Conservation (phyloP, 2,329 filamentous ascomycete species). For the Leptodontidium sp. region DNA sequence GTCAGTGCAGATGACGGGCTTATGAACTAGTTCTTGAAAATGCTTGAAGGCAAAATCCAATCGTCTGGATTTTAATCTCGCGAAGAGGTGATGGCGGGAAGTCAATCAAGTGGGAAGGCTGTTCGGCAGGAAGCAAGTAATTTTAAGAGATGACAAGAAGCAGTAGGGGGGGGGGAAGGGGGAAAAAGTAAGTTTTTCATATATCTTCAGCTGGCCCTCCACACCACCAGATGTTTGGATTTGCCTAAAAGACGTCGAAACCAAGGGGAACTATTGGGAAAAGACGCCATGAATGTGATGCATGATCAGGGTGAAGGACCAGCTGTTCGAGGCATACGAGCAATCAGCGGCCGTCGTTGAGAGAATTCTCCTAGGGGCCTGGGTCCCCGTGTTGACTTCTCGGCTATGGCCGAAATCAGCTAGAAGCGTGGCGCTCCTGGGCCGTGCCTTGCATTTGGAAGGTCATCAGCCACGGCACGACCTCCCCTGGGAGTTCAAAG, state of each 20-base stretch:
- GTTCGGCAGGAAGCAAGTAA: not conserved
- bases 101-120: conserved; percentile 1
- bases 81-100: conserved; percentile 2
- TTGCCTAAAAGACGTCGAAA: not conserved
- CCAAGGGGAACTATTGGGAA: not conserved
- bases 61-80: not conserved
- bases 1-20: conserved; percentile 9
- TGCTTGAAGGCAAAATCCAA: not conserved
- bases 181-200: conserved; percentile 10
- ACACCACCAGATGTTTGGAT: not conserved
- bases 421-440: conserved; percentile 4
- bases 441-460: conserved; percentile 16
- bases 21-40: conserved; percentile 2
- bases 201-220: conserved; percentile 7
- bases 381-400: conserved; percentile 10
- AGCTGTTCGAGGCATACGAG: not conserved
- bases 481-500: not conserved
- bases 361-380: not conserved
- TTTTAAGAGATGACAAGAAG: too few relatives aligned
- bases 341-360: conserved; percentile 3
- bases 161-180: not conserved
- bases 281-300: conserved; percentile 8
- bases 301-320: conserved; percentile 1
- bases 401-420: conserved; percentile 15
- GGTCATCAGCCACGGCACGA: conserved; percentile 2